A percentile compares a stretch with the other conserved stretches of the same genome.
Evolutionary conservation across 441 rosid species (phyloP).

Genomic region (Populus hybrid): DNA sequence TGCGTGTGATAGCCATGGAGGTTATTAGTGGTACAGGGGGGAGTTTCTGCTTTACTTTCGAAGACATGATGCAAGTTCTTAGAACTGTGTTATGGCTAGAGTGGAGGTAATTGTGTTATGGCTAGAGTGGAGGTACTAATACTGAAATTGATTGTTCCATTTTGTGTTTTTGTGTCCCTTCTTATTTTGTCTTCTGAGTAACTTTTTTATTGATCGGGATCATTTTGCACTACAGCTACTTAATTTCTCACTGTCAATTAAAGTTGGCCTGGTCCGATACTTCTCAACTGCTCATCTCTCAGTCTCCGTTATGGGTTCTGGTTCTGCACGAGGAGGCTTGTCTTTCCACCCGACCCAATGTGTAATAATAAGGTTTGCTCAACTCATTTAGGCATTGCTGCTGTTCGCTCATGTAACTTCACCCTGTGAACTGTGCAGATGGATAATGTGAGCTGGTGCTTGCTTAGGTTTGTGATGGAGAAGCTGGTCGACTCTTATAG

Average conservation of each 20-base stretch:
- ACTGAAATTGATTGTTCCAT: background rate
- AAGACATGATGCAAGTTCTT: background rate
- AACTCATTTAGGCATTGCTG: too few species aligned
- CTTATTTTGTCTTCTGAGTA: background rate
- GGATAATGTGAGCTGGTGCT: background rate
- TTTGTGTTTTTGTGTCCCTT: background rate
- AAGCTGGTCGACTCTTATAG: background rate
- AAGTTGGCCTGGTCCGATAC: background rate
- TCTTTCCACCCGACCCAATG: too few species aligned
- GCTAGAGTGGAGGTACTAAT: too few species aligned
- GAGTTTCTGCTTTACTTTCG: background rate
- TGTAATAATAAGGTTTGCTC: too few species aligned
- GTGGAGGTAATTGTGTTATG: too few species aligned
- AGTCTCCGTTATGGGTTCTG: background rate
- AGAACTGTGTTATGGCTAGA: background rate
- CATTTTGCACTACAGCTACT: background rate
- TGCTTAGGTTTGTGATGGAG: background rate
- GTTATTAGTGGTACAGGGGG: background rate
- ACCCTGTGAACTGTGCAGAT: background rate
- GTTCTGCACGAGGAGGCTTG: too few species aligned
- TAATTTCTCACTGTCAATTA: background rate
- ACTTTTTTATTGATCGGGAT: background rate
- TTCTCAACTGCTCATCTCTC: background rate
- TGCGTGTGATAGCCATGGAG: background rate
- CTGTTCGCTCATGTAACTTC: too few species aligned